Base-by-base conservation (phyloP, 2,329 filamentous ascomycete species). In the Fusarium sp. region DNA sequence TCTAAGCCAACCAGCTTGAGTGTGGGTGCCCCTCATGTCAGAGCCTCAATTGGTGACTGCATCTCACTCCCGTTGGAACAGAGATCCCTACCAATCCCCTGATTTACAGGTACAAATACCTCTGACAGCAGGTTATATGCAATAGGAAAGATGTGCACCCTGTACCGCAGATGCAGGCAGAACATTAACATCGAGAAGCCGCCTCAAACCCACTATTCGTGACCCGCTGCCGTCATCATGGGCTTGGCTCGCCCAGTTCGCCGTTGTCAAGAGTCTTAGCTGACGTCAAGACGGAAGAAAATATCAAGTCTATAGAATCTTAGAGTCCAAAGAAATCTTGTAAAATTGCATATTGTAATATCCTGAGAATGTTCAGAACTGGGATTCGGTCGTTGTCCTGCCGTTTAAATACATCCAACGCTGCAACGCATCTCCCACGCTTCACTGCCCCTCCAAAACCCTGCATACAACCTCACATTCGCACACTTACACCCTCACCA, bases 161-260 rank as follows among this genome's bases (percentile, higher is more conserved):
- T 10, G 9, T 26, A 28, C 34, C 4, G 34, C 51, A 41, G 18
- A 39, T 28, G 20, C 20, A 54, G 48, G 30, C 52, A 34, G 41
- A 64, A 28, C 3, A 48, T 36, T 17, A 56, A 28, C 26, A 48
- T 36, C 17, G 18, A 30, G 28, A 59, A 39, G 14, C 50, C 30
- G 50, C 50, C 50, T 45, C 28, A 42, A 26, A 32, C 59, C 72
- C 72, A 74, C 72, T 75, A 68, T 64, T 61, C 59, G 3, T 61
- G 68, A 72, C 72, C 72, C 72, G 72, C 52, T 69, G 72, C 72
- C 72, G 72, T 74, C 72, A 75, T 74, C 71, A 55, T 32, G 12
- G 60, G 68, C 71, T 74, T 74, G 71, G 71, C 70, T 70, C 44
- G 34, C 39, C n/a, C 32, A 45, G 34, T 58, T 45, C 24, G 41